phyloP scores from a whole-genome alignment of 371 early-diverging fungal species.

The Sporodiniella umbellata region DNA sequence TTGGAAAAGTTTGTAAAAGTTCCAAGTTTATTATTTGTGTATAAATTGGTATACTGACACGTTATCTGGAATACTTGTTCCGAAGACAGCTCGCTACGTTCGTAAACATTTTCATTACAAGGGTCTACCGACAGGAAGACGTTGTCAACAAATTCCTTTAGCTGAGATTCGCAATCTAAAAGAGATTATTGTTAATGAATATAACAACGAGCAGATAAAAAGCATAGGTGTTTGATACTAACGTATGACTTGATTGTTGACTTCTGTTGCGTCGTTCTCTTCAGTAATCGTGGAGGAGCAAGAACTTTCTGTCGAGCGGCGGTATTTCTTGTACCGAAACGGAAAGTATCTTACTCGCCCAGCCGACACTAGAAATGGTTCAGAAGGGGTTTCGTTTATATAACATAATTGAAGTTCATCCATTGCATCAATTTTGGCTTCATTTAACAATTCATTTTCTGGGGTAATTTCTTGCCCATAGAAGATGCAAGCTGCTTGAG shows the following conservation, averaged over 20 bases:
- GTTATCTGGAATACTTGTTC: conserved; percentile 3
- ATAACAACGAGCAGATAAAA: conserved; percentile 4
- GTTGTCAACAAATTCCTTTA: conserved; percentile 5
- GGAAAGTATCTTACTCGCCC: conserved; percentile 8
- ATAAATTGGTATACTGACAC: not conserved
- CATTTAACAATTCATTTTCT: conserved; percentile 10
- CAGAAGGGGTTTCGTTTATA: conserved; percentile 7
- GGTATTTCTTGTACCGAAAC: conserved; percentile 5
- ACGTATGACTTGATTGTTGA: conserved; percentile 8
- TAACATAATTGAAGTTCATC: conserved; percentile 11
- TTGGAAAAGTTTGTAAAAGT: not conserved
- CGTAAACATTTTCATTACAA: conserved; percentile 1
- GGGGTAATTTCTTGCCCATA: conserved; percentile 5
- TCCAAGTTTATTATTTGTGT: not conserved
- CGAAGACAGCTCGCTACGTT: not conserved
- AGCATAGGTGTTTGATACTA: conserved; percentile 4
- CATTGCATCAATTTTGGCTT: conserved; percentile 15
- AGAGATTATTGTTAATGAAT: conserved; percentile 1
- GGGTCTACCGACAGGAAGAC: conserved; percentile 5
- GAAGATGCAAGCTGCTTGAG: conserved; percentile 11
- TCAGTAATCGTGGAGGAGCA: conserved; percentile 3
- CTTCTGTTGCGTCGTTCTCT: conserved; percentile 7
- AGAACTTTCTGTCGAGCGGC: conserved; percentile 4
- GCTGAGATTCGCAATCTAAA: conserved; percentile 8
- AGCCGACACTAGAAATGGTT: conserved; percentile 9